Conservation (phyloP, 495 filamentous ascomycete genomes). For the Trichoderma erinaceum region DNA sequence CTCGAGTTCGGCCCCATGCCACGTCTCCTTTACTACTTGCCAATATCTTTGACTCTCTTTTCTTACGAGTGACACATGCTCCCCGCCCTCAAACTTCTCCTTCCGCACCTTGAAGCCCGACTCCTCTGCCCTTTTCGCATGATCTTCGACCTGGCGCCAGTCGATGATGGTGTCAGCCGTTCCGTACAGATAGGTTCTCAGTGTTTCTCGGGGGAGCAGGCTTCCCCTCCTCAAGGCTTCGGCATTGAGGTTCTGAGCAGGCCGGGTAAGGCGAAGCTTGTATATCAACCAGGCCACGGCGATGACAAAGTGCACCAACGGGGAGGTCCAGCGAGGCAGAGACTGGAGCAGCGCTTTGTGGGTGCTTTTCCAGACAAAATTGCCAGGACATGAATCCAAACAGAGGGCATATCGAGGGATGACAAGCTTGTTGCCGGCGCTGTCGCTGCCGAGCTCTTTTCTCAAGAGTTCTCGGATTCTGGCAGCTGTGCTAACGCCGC, state of each 20-base stretch:
- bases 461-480: not conserved
- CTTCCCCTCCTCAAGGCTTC: not conserved
- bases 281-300: constrained; percentile 28
- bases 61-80: constrained; percentile 39
- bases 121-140: constrained; percentile 29
- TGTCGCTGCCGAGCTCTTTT: not conserved
- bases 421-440: constrained; percentile 12
- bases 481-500: constrained; percentile 26
- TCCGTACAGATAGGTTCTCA: constrained; percentile 39
- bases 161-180: constrained; percentile 35
- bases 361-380: constrained; percentile 24
- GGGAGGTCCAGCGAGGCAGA: constrained; percentile 23
- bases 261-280: constrained; percentile 21
- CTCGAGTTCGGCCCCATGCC: constrained; percentile 25
- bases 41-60: constrained; percentile 38
- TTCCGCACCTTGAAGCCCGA: constrained; percentile 29
- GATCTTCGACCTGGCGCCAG: constrained; percentile 34
- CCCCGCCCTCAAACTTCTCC: constrained; percentile 33
- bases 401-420: constrained; percentile 31
- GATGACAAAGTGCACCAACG: constrained; percentile 27
- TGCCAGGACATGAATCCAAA: constrained; percentile 38
- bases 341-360: constrained; percentile 27
- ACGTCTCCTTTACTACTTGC: constrained; percentile 31
- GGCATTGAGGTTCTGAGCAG: constrained; percentile 29
- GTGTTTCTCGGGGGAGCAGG: constrained; percentile 26